phyloP scores from a whole-genome alignment of 176 grass and related monocot species.

The Puya raimondii region DNA sequence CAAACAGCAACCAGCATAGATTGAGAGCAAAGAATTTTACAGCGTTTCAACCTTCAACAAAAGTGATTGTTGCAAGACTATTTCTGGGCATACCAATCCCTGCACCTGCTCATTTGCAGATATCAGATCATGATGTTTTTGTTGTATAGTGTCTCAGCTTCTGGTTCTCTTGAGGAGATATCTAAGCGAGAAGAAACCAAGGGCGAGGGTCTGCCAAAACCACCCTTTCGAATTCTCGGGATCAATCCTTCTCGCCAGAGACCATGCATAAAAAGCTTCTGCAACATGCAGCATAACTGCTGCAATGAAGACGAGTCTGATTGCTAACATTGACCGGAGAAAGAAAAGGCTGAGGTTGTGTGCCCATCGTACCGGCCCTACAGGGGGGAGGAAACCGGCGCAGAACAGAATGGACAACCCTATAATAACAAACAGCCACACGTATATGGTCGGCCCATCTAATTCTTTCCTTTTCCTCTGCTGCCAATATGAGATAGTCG shows the following conservation, averaged over 20 bases:
- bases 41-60: too few relatives aligned
- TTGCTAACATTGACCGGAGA: conserved; percentile 33
- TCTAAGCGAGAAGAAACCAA: conserved; percentile 56
- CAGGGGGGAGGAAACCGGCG: conserved; percentile 54
- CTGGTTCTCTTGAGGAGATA: conserved; percentile 63
- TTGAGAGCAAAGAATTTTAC: too few relatives aligned
- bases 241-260: conserved; percentile 60
- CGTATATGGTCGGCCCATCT: conserved; percentile 73
- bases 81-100: too few relatives aligned
- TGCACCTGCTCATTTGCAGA: too few relatives aligned
- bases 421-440: conserved; percentile 29
- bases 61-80: too few relatives aligned
- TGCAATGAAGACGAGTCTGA: conserved; percentile 36
- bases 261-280: conserved; percentile 61
- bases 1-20: too few relatives aligned
- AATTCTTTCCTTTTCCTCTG: conserved; percentile 65
- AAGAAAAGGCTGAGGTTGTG: conserved; percentile 36
- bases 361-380: conserved; percentile 47
- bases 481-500: conserved; percentile 60
- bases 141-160: neutral
- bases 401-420: conserved; percentile 47
- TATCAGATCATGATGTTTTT: too few relatives aligned
- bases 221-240: conserved; percentile 62
- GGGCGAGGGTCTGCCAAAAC: conserved; percentile 65
- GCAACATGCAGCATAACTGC: conserved; percentile 28